phyloP scores from a whole-genome alignment of 257 asterid genomes.

The Lantana camara region DNA sequence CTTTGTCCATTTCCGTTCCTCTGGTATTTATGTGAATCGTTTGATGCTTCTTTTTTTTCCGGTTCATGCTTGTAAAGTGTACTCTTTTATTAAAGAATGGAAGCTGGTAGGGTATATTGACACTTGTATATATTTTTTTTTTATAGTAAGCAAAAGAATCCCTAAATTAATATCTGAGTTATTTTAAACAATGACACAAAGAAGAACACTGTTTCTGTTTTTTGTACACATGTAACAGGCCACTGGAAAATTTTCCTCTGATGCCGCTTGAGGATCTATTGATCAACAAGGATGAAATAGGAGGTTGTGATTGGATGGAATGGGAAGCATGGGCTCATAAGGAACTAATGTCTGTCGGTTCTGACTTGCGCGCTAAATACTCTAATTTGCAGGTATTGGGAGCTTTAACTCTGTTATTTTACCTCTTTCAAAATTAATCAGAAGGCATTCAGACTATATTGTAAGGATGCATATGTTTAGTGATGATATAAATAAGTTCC shows the following conservation, averaged over 20 bases:
- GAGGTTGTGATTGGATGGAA: slow-evolving; percentile 47
- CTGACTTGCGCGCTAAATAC: slow-evolving; percentile 76
- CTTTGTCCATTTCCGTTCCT: too few species aligned
- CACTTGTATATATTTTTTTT: slow-evolving; percentile 11
- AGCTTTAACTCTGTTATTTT: slow-evolving; percentile 7
- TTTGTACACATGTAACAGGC: slow-evolving; percentile 48
- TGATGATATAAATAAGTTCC: neutral
- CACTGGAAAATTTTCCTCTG: slow-evolving; percentile 56
- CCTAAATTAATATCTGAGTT: neutral
- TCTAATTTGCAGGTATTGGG: slow-evolving; percentile 72
- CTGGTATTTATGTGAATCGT: too few species aligned
- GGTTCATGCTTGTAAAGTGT: too few species aligned
- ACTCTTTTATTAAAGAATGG: slow-evolving; percentile 5
- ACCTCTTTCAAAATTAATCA: slow-evolving; percentile 3
- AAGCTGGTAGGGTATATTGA: neutral
- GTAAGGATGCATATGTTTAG: slow-evolving; percentile 1
- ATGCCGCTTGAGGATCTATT: slow-evolving; percentile 53
- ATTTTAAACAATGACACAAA: slow-evolving; percentile 8
- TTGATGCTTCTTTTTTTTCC: too few species aligned
- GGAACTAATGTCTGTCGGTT: slow-evolving; percentile 82
- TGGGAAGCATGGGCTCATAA: slow-evolving; percentile 92
- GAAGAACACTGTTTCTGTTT: slow-evolving; percentile 19
- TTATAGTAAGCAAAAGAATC: neutral
- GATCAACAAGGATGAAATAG: slow-evolving; percentile 30
- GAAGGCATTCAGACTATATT: neutral